Base-by-base conservation (phyloP, 2,329 filamentous ascomycete genomes). In the Talaromyces sp. region DNA sequence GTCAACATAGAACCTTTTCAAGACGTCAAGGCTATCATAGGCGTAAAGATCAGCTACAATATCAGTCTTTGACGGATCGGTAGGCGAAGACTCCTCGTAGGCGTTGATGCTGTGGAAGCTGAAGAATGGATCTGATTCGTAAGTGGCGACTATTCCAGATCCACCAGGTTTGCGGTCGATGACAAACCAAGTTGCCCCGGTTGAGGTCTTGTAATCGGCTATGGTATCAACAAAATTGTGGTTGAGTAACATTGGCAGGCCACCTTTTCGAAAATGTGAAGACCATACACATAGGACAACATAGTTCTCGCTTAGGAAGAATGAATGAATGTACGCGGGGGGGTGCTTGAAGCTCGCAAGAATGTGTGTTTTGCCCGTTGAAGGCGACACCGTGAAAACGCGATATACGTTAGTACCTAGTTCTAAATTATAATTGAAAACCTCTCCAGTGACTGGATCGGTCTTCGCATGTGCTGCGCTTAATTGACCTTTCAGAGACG, bases 361-460 rank as follows among this genome's bases (percentile, higher is more conserved):
- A 19, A 95, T 88, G 0, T 87, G 84, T 0, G 90, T 91, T 63
- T 86, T 79, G 0, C 89, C 90, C 0, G 86, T 89, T 0, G 82
- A 74, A 0, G 87, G 85, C 19, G 84, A 88, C 2, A 87, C 85
- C 1, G 84, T 79, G 75, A 93, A 95, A 16, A 95, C 73, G 16
- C 89, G 87, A 73, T 94, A 95, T 0, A 82, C 86, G 0, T 72
- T 73, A 0, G 74, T 76, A 0, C 87, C 88, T 19, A 91, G 74
- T 0, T 87, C 83, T n/a, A 93, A 84, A 72, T 96, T 96, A 78
- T 86, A 94, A 77, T 95, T 96, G 82, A 86, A 94, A 7, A 91
- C 73, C 68, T 95, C 91, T 7, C 92, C 91, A 0, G 88, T 93
- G 0, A 78, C 75, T 0, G 89, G 90, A 73, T 95, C 91, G 0